Evolutionary conservation across 148 eudicot species (phyloP), one percentile per base, ranked within the genome.

Genomic region (Oxyria digyna): DNA sequence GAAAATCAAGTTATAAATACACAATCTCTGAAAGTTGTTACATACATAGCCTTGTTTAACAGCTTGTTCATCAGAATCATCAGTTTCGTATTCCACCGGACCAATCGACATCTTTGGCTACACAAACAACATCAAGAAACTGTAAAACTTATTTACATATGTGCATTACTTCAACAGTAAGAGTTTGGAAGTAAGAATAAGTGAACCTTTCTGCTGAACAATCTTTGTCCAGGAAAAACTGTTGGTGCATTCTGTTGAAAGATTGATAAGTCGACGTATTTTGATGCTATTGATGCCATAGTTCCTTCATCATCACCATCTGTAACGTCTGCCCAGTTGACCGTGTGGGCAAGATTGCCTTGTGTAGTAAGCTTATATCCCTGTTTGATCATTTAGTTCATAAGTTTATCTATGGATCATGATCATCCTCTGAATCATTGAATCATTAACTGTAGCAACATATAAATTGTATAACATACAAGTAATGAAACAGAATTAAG

Each of bases 1-100:
- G 21, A 9, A 45, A 50, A 52, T 21, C 6, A 50, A 52, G 59
- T 52, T 21, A 52, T n/a, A n/a, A n/a, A n/a, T 3, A 4, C 14
- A 35, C 13, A 52, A 23, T 10, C 3, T 8, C 4, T 9, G 14
- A 52, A 52, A 52, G 1, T 12, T 20, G 49, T 17, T 42, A 74
- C 88, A 21, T 81, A 93, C 98, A 83, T 87, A 89, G 83, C 98
- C 96, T 81, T 87, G 79, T 75, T 73, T 79, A 68, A 93, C 76
- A 74, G 81, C 72, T 52, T 26, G 76, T 72, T 71, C 68, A 66
- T 87, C 93, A 67, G 69, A 74, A 17, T 84, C 87, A 38, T 77
- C 84, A 27, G 83, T 67, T 32, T 76, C 59, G 8, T 23, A 23
- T 23, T 24, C 59, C 1, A 23, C 0, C 5, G 59, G 59, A 5